Evolutionary conservation across 192 early-diverging fungal genomes (phyloP), one percentile per base, ranked within the genome.

Genomic region (Funneliformis mosseae): DNA sequence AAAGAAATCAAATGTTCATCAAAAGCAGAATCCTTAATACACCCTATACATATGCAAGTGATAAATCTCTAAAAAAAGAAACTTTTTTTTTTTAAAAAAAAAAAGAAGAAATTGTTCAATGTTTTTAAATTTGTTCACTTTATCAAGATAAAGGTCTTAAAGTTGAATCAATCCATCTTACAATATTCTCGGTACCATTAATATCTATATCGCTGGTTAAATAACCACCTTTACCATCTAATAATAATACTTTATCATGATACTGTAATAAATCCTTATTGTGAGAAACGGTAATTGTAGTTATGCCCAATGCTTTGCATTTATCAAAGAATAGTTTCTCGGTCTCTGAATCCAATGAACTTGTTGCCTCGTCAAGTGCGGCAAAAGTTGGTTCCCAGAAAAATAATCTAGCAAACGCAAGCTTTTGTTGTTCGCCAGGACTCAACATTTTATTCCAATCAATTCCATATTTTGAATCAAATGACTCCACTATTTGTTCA

Each of bases 231-330:
- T 68, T 41, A 0, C 78, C 80, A 69, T 81, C 78, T 10, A 86
- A 70, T 23, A 66, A 45, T 66, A 86, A 70, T 74, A 80, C 74
- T 27, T 83, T 80, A 59, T 81, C 79, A 60, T 86, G 85, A 67
- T 77, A 84, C 45, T 68, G 33, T 48, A 83, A 78, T 72, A 86
- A 71, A 23, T 45, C 71, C 25, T 48, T 60, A 59, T 95, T 90
- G 78, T 99, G 98, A 6, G 93, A 94, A 28, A 99, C 93, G 14
- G 96, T 96, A n/a, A 98, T 91, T 8, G 96, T 83, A 1, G 97
- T 96, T 77, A 97, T 94, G 2, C 91, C 92, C 4, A 86, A 80
- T 42, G 91, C 85, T 55, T 91, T 88, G 33, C 91, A 84, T 16
- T 85, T 80, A 23, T 82, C 85, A 82, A 94, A 96, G 50, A 94